These are phyloP conservation scores for Penicillium sp. DNA, from an alignment of 2,329 filamentous ascomycete species.

Conservation along the genomic window DNA sequence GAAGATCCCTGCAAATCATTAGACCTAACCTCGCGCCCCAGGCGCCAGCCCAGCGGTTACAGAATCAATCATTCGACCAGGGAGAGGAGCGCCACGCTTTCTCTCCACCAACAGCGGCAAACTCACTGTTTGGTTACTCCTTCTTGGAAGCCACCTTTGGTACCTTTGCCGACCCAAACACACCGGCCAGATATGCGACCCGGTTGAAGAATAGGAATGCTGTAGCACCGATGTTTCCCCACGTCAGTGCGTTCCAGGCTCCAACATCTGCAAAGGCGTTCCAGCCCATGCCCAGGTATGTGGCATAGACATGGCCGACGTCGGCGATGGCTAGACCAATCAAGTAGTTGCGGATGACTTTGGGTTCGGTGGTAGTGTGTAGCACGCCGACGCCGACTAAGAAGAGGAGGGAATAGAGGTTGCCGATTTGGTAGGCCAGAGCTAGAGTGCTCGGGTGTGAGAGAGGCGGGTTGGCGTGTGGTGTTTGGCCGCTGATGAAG, in stretches of 20 bases:
- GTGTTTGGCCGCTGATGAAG: conserved; percentile 68
- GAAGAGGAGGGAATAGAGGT: conserved; percentile 69
- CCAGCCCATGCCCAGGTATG: conserved; percentile 62
- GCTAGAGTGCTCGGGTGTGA: conserved; percentile 52
- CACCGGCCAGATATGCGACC: conserved; percentile 61
- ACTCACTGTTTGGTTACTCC: conserved; percentile 37
- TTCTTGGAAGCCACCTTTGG: conserved; percentile 35
- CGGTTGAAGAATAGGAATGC: conserved; percentile 62
- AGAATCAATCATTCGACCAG: background rate
- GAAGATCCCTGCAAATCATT: background rate
- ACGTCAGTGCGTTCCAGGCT: conserved; percentile 71
- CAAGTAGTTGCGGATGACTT: conserved; percentile 69
- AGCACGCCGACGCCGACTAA: conserved; percentile 68
- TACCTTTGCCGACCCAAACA: conserved; percentile 56
- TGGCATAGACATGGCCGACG: conserved; percentile 68
- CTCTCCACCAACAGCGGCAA: background rate
- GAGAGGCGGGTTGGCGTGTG: conserved; percentile 36
- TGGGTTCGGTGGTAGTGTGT: conserved; percentile 66
- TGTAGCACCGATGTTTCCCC: conserved; percentile 72
- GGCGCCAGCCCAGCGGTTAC: background rate
- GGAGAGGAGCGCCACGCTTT: background rate
- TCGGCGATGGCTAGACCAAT: conserved; percentile 68
- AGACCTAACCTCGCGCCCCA: background rate
- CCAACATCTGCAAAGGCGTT: conserved; percentile 57
- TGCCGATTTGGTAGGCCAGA: conserved; percentile 71